Base-by-base conservation (phyloP, 805 yeast genomes). In the Lipomyces mesembrius region DNA sequence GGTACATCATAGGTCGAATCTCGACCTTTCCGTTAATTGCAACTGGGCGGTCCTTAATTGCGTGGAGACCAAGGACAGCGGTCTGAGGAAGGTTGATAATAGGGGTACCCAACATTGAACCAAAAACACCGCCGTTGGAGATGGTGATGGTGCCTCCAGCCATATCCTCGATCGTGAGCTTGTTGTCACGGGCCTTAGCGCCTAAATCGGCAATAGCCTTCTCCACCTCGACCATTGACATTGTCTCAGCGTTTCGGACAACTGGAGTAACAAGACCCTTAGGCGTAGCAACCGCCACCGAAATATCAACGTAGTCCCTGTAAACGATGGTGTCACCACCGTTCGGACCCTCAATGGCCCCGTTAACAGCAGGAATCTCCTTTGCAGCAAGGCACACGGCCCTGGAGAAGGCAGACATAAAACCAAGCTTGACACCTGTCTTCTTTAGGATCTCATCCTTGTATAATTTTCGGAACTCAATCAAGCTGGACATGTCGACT, bases 81-180 rank as follows among this genome's bases (percentile, higher is more conserved):
- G 97, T 92, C 83, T 95, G 99, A 63, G 99, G 99, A 87, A 90
- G 82, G 86, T 95, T 95, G 79, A 95, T 94, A 81, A 95, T 95
- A 77, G 99, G 99, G 62, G 99, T 95, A 79, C 99, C 99, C 80
- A 90, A 92, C 73, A 95, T 84, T 32, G 98, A 95, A 72, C 99
- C 99, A 77, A 95, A 95, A 66, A 95, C 97, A 81, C 99, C 99
- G 79, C 99, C 99, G 83, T 95, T 95, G 64, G 98, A 95, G 76
- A 95, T 95, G 77, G 99, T 95, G 85, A 95, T 93, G 68, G 98
- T 93, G 80, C 99, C 99, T 80, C 99, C 99, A 69, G 97, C 86
- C 98, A 95, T 94, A 81, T 95, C 99, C 84, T 95, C 99, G 72
- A 95, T 82, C 64, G 98, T 91, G 77, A 95, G 86, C 83, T 95